phyloP scores from a whole-genome alignment of 148 eudicot genomes.

The Persicaria tinctoria region DNA sequence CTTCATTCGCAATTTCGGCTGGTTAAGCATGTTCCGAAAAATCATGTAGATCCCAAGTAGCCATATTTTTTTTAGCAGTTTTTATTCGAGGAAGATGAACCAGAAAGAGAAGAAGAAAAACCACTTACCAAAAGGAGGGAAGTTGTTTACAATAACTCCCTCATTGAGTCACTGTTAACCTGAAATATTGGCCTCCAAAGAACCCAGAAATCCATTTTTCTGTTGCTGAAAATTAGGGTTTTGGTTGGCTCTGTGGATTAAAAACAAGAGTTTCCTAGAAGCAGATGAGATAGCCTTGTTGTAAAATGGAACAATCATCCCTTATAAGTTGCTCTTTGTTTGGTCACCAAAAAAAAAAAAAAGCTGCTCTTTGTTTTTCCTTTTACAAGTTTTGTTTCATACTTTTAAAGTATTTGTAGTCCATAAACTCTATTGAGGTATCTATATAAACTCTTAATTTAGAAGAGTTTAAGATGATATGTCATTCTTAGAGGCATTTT shows the following conservation, averaged over 20 bases:
- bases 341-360: too few relatives aligned
- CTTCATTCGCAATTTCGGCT: neutral
- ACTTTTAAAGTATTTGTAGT: neutral
- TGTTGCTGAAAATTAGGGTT: neutral
- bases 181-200: neutral
- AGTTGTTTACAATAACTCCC: neutral
- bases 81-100: neutral
- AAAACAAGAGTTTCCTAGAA: neutral
- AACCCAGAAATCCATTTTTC: neutral
- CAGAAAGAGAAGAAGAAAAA: neutral
- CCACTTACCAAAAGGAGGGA: neutral
- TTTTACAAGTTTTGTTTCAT: neutral
- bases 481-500: too few relatives aligned
- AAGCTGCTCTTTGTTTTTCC: neutral
- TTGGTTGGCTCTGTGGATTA: constrained; percentile 5
- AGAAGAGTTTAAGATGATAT: too few relatives aligned
- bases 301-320: constrained; percentile 7
- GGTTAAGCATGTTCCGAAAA: neutral
- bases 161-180: neutral
- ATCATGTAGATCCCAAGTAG: constrained; percentile 4
- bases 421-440: too few relatives aligned
- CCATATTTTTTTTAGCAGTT: neutral
- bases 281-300: constrained; percentile 1
- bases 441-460: too few relatives aligned
- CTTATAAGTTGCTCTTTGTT: neutral